Evolutionary conservation across 164 flowering plant genomes (phyloP).

Genomic region (Cinnamomum chago): DNA sequence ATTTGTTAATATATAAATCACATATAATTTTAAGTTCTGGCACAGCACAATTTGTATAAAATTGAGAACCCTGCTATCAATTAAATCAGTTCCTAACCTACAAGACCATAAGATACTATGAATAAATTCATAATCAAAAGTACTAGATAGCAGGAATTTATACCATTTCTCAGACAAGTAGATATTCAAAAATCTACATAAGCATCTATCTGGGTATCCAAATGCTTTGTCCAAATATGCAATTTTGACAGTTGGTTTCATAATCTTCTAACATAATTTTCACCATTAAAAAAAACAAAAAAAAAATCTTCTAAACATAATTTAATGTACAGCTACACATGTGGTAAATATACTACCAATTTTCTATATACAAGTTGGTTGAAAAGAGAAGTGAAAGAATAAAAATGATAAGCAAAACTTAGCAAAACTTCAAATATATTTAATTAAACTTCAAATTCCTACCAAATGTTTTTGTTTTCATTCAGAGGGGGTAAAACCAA

Average conservation of each 20-base stretch:
- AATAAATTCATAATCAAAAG: neutral
- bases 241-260: neutral
- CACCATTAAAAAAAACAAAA: no score
- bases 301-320: neutral
- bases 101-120: neutral
- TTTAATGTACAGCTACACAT: neutral
- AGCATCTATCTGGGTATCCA: neutral
- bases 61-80: neutral
- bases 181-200: neutral
- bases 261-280: neutral
- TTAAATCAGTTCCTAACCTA: neutral
- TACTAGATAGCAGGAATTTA: neutral
- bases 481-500: neutral
- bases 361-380: neutral
- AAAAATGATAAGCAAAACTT: no score
- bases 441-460: neutral
- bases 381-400: no score
- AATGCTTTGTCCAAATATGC: neutral
- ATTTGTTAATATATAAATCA: neutral
- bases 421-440: no score
- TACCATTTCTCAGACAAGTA: neutral
- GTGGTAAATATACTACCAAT: neutral
- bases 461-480: no score
- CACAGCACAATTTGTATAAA: neutral
- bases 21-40: neutral